Percentiles rank a stretch among this genome's conserved stretches.
Evolutionary conservation across 352 stramenopile genomes (phyloP).

Genomic region (Stramenopiles sp.): DNA sequence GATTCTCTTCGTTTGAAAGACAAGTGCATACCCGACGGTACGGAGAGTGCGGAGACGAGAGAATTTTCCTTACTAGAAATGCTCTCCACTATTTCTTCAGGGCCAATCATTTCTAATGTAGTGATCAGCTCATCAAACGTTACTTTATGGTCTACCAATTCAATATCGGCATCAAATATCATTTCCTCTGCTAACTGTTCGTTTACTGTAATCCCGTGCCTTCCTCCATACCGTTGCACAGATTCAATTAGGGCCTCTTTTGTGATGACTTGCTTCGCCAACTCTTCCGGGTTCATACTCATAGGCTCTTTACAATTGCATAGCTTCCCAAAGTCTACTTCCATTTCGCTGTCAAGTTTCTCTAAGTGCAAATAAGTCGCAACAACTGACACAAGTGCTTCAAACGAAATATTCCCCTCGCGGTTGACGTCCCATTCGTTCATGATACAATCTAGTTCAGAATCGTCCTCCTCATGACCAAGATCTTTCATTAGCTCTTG

Average conservation of each 20-base stretch:
- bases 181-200: background rate
- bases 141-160: background rate
- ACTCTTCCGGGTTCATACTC: background rate
- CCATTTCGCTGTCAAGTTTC: background rate
- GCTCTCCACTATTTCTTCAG: background rate
- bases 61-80: background rate
- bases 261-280: background rate
- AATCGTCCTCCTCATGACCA: background rate
- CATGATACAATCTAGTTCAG: background rate
- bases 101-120: background rate
- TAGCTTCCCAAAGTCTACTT: background rate
- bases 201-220: background rate
- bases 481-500: background rate
- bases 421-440: background rate
- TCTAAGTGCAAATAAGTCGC: background rate
- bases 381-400: background rate
- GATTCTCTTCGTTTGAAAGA: no score
- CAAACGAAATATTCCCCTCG: background rate
- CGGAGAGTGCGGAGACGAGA: background rate
- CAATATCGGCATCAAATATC: background rate
- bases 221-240: background rate
- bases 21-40: background rate
- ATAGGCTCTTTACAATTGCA: background rate
- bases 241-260: background rate
- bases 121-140: background rate